Evolutionary conservation across 2,329 filamentous ascomycete genomes (phyloP).

Genomic region (Apiospora phragmitis): DNA sequence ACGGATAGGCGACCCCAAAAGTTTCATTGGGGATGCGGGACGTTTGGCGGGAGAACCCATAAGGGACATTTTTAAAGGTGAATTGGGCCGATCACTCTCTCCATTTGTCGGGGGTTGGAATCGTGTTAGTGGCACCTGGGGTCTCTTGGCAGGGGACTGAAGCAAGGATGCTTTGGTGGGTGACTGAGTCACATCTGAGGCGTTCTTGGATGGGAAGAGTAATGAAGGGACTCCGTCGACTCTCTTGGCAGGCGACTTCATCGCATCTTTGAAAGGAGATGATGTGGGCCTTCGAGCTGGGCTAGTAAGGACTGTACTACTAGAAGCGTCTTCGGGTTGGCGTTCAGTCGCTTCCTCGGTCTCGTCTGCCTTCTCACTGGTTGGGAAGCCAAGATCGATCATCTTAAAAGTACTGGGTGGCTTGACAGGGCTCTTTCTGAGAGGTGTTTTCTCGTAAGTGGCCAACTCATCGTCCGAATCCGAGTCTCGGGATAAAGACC

Average conservation of each 20-base stretch:
- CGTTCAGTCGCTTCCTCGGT: constrained; percentile 30
- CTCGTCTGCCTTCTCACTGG: constrained; percentile 19
- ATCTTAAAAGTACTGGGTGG: constrained; percentile 40
- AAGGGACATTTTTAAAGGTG: constrained; percentile 36
- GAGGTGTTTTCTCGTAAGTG: constrained; percentile 48
- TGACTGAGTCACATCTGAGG: constrained; percentile 37
- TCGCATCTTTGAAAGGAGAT: constrained; percentile 54
- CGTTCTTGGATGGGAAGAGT: constrained; percentile 27
- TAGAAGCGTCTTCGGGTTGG: constrained; percentile 34
- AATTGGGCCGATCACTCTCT: constrained; percentile 32
- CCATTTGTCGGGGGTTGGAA: constrained; percentile 25
- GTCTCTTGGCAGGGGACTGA: constrained; percentile 53
- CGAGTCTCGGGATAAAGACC: constrained; percentile 41
- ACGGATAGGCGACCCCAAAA: constrained; percentile 19
- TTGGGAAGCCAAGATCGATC: constrained; percentile 30
- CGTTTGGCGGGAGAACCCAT: constrained; percentile 33
- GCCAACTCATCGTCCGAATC: constrained; percentile 63
- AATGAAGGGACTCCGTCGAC: constrained; percentile 42
- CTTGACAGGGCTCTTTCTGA: constrained; percentile 58
- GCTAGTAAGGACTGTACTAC: constrained; percentile 45
- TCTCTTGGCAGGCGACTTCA: constrained; percentile 58
- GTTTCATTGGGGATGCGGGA: constrained; percentile 28
- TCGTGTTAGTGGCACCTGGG: constrained; percentile 26
- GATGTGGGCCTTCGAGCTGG: constrained; percentile 56
- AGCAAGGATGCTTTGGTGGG: constrained; percentile 50